Evolutionary conservation across 1,139 yeast species (phyloP), one percentile per base, ranked within the genome.

Genomic region (Kazachstania sp.): DNA sequence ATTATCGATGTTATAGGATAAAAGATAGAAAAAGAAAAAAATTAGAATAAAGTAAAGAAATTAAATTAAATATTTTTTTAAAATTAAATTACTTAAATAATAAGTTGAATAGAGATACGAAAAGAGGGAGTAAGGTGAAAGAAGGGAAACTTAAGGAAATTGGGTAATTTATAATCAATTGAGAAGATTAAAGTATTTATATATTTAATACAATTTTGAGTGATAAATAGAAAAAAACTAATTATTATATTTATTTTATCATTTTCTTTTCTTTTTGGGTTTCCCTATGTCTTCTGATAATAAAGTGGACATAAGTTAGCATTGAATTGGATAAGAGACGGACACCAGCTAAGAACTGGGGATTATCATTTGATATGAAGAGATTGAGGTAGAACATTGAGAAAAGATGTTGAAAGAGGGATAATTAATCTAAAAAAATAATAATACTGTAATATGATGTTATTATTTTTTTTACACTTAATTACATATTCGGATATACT

Each of bases 181-280:
- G 39, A 37, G 39, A 37, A 38, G 15, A 28, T 23, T 31, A n/a
- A 31, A 31, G 43, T 40, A 40, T 40, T 40, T 40, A 40, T 40
- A 40, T 28, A 13, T 40, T 40, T 40, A 23, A 13, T 20, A 40
- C 28, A 31, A 30, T 5, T 18, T 30, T 40, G 29, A 40, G 29
- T 30, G 36, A 40, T 30, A 40, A 18, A 9, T 8, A n/a, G 16
- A 38, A 23, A 23, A 9, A 23, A 23, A 23, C 8, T 23, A 23
- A 23, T 23, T 23, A 23, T 6, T 6, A 4, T 15, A 3, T 36
- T 36, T 36, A 19, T n/a, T 37, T 37, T 37, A 9, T 37, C 39
- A 15, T 20, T 37, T n/a, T 26, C 20, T 37, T 19, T 23, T 37
- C 15, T 15, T n/a, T 18, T 23, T 37, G 19, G 29, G 29, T n/a